phyloP scores from a whole-genome alignment of 2,329 filamentous ascomycete genomes.

The Colletotrichum karsti region DNA sequence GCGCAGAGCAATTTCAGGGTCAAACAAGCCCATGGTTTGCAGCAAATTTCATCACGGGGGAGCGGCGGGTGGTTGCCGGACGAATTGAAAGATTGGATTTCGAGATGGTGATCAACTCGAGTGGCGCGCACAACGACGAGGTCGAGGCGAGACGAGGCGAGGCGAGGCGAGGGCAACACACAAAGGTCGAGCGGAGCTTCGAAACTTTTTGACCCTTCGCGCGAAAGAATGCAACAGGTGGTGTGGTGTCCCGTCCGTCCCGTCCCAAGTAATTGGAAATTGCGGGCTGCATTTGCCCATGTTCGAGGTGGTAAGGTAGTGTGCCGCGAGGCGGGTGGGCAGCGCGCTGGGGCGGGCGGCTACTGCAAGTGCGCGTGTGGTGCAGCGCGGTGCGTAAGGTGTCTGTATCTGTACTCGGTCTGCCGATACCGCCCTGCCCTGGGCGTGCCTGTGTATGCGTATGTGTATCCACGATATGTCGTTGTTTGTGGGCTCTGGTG shows the following conservation, averaged over 20 bases:
- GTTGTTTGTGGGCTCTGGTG: neutral
- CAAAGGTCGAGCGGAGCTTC: constrained; percentile 8
- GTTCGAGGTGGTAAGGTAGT: neutral
- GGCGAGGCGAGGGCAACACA: neutral
- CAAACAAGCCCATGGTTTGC: constrained; percentile 22
- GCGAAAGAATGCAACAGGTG: constrained; percentile 1
- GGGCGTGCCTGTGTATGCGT: no score
- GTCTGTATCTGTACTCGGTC: neutral
- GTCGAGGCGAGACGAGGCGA: constrained; percentile 6
- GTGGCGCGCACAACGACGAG: neutral
- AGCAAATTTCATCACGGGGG: constrained; percentile 23
- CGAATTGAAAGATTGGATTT: constrained; percentile 17
- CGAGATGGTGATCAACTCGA: constrained; percentile 19
- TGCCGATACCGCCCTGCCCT: no score
- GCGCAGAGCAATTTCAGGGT: constrained; percentile 26
- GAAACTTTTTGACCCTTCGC: neutral
- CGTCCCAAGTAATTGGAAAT: constrained; percentile 25
- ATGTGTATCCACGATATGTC: neutral
- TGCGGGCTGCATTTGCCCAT: constrained; percentile 18
- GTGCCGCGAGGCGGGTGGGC: constrained; percentile 4
- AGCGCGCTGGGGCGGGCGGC: constrained; percentile 4
- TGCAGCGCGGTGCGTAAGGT: neutral
- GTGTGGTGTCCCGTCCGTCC: constrained; percentile 17
- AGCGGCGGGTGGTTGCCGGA: constrained; percentile 3
- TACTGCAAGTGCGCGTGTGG: constrained; percentile 7